phyloP scores from a whole-genome alignment of 73 alveolate species.

The Paramecium tetraurelia region DNA sequence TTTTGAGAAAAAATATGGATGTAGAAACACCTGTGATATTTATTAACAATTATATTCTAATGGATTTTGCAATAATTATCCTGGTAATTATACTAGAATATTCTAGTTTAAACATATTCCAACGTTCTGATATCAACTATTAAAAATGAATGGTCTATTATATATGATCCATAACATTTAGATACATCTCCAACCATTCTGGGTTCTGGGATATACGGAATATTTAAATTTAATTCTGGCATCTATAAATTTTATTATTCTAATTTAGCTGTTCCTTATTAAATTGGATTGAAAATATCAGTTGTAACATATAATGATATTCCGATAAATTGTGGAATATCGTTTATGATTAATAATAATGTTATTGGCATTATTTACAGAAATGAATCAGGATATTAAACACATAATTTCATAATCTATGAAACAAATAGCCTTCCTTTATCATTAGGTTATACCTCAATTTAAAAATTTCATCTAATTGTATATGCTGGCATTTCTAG shows the following conservation, averaged over 20 bases:
- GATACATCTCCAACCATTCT: background rate
- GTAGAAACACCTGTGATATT: background rate
- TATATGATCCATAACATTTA: background rate
- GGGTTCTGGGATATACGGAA: background rate
- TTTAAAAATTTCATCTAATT: background rate
- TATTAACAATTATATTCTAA: background rate
- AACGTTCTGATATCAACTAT: background rate
- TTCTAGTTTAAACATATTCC: background rate
- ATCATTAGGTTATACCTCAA: background rate
- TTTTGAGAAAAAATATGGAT: background rate
- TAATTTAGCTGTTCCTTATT: background rate
- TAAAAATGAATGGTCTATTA: background rate
- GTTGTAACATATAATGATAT: background rate
- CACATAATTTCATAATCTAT: background rate
- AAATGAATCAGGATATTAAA: background rate
- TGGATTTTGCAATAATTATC: background rate
- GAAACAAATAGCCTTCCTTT: background rate
- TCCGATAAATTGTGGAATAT: background rate
- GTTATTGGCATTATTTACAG: background rate
- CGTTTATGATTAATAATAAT: background rate
- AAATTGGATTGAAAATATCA: background rate
- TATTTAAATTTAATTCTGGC: background rate
- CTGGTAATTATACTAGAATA: background rate
- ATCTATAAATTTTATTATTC: background rate
- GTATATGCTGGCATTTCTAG: background rate